phyloP scores from a whole-genome alignment of 768 basidiomycete species.

The Leccinum subtestaceum region DNA sequence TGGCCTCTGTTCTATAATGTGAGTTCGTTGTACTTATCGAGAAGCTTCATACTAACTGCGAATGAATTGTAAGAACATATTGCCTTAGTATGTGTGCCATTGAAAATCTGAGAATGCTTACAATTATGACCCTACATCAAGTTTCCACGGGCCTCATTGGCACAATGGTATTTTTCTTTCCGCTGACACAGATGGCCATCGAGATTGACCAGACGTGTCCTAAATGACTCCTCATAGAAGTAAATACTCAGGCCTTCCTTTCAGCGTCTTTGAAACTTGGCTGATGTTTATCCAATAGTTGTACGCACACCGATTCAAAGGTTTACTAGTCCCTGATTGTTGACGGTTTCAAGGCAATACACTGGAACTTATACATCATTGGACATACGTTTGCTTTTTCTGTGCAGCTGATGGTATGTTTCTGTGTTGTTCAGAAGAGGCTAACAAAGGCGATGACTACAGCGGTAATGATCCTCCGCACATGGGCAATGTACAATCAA shows the following conservation, averaged over 20 bases:
- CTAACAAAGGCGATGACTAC: neutral
- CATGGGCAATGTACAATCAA: neutral
- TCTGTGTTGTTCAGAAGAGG: neutral
- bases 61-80: neutral
- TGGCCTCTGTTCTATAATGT: neutral
- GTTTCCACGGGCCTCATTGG: neutral
- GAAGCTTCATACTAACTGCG: neutral
- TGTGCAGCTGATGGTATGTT: conserved; percentile 1
- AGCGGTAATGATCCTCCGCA: neutral
- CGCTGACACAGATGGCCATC: neutral
- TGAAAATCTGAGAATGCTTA: neutral
- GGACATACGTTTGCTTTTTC: neutral
- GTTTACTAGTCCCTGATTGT: neutral
- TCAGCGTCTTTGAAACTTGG: no score
- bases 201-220: no score
- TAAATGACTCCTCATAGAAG: no score
- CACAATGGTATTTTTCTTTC: neutral
- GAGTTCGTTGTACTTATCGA: neutral
- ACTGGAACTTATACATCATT: neutral
- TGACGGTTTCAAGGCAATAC: neutral
- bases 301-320: neutral
- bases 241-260: no score
- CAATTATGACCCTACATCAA: neutral
- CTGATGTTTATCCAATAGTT: neutral
- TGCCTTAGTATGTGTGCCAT: no score